Percentiles rank a stretch among this genome's conserved stretches.
These are phyloP conservation scores for Botrytis fabae DNA, from an alignment of 2,329 filamentous ascomycete genomes.

Conservation along the genomic window DNA sequence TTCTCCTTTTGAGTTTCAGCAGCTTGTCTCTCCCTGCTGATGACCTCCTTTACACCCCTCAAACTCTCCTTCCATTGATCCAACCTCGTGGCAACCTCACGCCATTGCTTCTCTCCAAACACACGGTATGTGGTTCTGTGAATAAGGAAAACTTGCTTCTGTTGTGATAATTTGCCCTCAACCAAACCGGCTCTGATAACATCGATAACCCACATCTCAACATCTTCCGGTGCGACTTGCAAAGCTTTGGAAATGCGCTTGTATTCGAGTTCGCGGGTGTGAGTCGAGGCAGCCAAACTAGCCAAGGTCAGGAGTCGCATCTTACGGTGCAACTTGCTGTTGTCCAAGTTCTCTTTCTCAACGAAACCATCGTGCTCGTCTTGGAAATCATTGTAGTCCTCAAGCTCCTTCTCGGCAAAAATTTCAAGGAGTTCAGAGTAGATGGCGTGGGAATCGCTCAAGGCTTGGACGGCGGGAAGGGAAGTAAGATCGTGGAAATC, in stretches of 20 bases:
- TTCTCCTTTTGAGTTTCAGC: constrained; percentile 76
- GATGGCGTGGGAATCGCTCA: constrained; percentile 78
- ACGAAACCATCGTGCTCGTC: constrained; percentile 87
- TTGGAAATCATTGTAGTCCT: constrained; percentile 94
- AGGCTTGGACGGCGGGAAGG: constrained; percentile 77
- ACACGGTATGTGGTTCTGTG: constrained; percentile 96
- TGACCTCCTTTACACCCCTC: constrained; percentile 72
- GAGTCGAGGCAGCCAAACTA: constrained; percentile 79
- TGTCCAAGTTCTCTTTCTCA: constrained; percentile 71
- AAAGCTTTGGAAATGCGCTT: constrained; percentile 79
- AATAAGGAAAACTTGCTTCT: constrained; percentile 89
- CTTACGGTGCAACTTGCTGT: constrained; percentile 80
- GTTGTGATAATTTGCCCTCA: constrained; percentile 93
- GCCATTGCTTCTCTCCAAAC: constrained; percentile 98
- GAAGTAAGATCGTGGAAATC: constrained; percentile 72
- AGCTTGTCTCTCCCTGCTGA: constrained; percentile 78
- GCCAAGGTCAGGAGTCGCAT: constrained; percentile 94
- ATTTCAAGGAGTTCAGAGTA: constrained; percentile 94
- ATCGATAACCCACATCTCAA: constrained; percentile 99
- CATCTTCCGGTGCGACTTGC: constrained; percentile 77
- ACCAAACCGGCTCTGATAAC: constrained; percentile 94
- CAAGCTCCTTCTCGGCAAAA: constrained; percentile 89
- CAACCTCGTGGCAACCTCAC: constrained; percentile 84
- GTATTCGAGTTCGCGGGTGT: constrained; percentile 87
- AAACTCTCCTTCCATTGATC: constrained; percentile 89